Conservation (phyloP, 306 rosid genomes). For the Quercus glauca region DNA sequence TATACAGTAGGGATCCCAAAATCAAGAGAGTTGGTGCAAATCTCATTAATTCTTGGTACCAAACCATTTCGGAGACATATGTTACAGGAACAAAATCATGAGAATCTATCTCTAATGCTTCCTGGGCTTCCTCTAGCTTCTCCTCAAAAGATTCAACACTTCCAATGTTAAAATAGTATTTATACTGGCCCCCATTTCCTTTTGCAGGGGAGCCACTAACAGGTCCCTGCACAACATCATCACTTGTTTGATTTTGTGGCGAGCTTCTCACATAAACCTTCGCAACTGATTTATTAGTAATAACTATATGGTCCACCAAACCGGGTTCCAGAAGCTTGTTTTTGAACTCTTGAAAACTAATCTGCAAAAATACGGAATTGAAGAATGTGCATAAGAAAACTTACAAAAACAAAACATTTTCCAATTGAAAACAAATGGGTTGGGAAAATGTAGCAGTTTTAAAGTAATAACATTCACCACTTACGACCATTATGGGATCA, state of each 20-base stretch:
- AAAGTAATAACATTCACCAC: neutral
- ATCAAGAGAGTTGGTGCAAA: slow-evolving; percentile 75
- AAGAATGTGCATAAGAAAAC: slow-evolving; percentile 6
- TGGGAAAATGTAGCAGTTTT: neutral
- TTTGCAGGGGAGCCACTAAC: slow-evolving; percentile 33
- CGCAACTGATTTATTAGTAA: slow-evolving; percentile 90
- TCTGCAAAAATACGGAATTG: slow-evolving; percentile 51
- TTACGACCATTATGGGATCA: neutral
- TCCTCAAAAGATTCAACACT: slow-evolving; percentile 96
- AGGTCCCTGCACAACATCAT: slow-evolving; percentile 66
- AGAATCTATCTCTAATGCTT: slow-evolving; percentile 70
- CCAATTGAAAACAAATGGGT: slow-evolving; percentile 8
- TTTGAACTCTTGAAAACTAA: slow-evolving; percentile 94
- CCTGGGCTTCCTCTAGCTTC: slow-evolving; percentile 97
- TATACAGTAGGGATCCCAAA: slow-evolving; percentile 59
- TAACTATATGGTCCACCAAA: slow-evolving; percentile 83
- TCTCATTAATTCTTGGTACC: slow-evolving; percentile 69
- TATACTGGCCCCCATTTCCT: slow-evolving; percentile 63
- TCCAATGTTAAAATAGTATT: slow-evolving; percentile 82
- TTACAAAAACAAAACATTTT: slow-evolving; percentile 13
- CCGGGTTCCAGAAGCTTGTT: slow-evolving; percentile 95
- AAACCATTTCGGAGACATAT: slow-evolving; percentile 70
- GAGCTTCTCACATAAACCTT: slow-evolving; percentile 76
- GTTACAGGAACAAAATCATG: slow-evolving; percentile 90
- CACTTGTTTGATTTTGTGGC: slow-evolving; percentile 51